These are phyloP conservation scores for Zoysia pacifica DNA, from an alignment of 176 grass and related monocot genomes.

Conservation along the genomic window DNA sequence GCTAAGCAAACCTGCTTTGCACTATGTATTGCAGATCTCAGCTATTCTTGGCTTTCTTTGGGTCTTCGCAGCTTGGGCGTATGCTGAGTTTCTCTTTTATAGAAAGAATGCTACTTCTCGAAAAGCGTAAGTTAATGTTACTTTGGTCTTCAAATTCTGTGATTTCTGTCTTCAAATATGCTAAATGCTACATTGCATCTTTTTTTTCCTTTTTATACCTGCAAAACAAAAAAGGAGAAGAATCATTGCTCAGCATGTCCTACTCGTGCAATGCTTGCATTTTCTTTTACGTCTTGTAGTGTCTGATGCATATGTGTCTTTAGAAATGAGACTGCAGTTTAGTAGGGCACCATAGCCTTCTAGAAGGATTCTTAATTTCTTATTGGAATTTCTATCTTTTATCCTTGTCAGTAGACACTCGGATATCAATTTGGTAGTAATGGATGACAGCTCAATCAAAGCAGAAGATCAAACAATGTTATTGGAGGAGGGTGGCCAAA, in stretches of 20 bases:
- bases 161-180: not conserved
- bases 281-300: slow-evolving; percentile 18
- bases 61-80: slow-evolving; percentile 73
- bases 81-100: slow-evolving; percentile 70
- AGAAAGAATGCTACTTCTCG: slow-evolving; percentile 58
- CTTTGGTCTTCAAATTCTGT: not conserved
- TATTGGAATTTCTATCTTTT: slow-evolving; percentile 39
- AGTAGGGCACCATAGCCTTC: slow-evolving; percentile 1
- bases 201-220: slow-evolving; percentile 1
- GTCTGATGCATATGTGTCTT: slow-evolving; percentile 27
- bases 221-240: not conserved
- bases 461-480: slow-evolving; percentile 66
- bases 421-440: slow-evolving; percentile 65
- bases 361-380: slow-evolving; percentile 32
- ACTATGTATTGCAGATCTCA: slow-evolving; percentile 55
- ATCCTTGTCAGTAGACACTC: slow-evolving; percentile 72
- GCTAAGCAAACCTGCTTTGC: slow-evolving; percentile 30
- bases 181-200: not conserved
- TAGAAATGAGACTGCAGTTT: slow-evolving; percentile 17
- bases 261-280: not conserved
- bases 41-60: slow-evolving; percentile 79
- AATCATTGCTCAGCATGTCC: slow-evolving; percentile 12
- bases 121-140: slow-evolving; percentile 70
- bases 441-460: slow-evolving; percentile 65
- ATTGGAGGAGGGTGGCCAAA: slow-evolving; percentile 73